Evolutionary conservation across 371 early-diverging fungal species (phyloP), one percentile per base, ranked within the genome.

Genomic region (Syncephalastrum monosporum): DNA sequence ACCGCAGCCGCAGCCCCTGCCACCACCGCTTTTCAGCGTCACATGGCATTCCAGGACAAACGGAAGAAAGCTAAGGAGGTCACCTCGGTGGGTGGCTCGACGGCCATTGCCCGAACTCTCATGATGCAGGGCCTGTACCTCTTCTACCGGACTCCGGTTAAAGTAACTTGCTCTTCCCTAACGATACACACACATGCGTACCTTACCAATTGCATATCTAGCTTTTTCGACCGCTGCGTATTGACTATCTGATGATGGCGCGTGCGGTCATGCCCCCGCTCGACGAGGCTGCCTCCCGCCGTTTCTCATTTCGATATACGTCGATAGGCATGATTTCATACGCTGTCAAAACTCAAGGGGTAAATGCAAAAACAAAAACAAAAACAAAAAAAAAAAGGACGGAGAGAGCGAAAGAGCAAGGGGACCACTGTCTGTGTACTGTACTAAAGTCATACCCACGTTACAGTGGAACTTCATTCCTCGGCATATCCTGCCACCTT

Each of bases 211-310:
- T 13, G 5, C 17, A 3, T 46, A 13, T 53, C 33, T 49, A 90
- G 86, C 71, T 91, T 10, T 91, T 91, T 56, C 75, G 90, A n/a
- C 91, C 91, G 5, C 69, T 90, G 59, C 75, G 91, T 14, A 87
- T 91, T 4, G 91, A 91, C 67, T 91, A 91, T 61, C 67, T 90
- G 42, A 83, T 88, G 17, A 85, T 90, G 70, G 91, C 90, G 4
- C 76, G 89, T 43, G 90, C 91, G 2, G 62, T 86, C n/a, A 70
- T 82, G 63, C 86, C 59, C 12, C 59, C 88, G 1, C 72, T 83
- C 1, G 62, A 73, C 41, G 60, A 73, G 45, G 57, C 59, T 2
- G 61, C 67, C 0, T n/a, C 69, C 41, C 69, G 66, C 55, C 56
- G 69, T 56, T 73, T 75, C 38, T 82, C 82, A 19, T 80, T 89